Conservation (phyloP, 2,329 filamentous ascomycete species). For the Atkinsonella texensis region DNA sequence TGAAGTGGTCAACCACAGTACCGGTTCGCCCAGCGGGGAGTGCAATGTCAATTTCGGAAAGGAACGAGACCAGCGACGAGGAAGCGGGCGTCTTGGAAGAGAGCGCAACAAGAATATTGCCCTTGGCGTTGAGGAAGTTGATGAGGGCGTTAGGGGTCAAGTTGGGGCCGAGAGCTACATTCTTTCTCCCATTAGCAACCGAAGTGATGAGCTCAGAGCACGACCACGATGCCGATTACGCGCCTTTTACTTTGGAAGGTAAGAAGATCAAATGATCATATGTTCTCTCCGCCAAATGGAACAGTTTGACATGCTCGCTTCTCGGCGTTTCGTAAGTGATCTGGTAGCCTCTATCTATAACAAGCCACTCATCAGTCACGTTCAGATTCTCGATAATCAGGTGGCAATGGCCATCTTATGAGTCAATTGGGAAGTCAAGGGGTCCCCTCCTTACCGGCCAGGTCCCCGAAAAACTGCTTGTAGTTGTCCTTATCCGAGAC, state of each 20-base stretch:
- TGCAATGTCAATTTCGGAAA: conserved; percentile 78
- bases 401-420: too few species aligned
- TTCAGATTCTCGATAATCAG: not conserved
- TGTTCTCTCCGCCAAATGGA: conserved; percentile 72
- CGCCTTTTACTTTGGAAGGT: conserved; percentile 82
- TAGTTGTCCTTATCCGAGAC: conserved; percentile 69
- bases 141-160: conserved; percentile 77
- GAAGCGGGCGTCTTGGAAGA: conserved; percentile 61
- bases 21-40: conserved; percentile 78
- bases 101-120: conserved; percentile 81
- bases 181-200: not conserved
- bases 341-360: conserved; percentile 66
- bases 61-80: conserved; percentile 61
- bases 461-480: conserved; percentile 65
- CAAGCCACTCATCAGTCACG: conserved; percentile 12
- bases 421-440: too few species aligned
- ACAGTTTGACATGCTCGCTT: conserved; percentile 63
- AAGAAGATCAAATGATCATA: conserved; percentile 89
- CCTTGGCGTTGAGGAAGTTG: conserved; percentile 81
- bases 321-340: conserved; percentile 76
- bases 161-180: conserved; percentile 68
- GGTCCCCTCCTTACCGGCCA: conserved; percentile 45
- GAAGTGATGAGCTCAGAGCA: not conserved
- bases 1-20: conserved; percentile 89
- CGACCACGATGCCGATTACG: conserved; percentile 10